These are phyloP conservation scores for Aegilops longissima DNA, from an alignment of 176 grass and related monocot species.

Conservation along the genomic window DNA sequence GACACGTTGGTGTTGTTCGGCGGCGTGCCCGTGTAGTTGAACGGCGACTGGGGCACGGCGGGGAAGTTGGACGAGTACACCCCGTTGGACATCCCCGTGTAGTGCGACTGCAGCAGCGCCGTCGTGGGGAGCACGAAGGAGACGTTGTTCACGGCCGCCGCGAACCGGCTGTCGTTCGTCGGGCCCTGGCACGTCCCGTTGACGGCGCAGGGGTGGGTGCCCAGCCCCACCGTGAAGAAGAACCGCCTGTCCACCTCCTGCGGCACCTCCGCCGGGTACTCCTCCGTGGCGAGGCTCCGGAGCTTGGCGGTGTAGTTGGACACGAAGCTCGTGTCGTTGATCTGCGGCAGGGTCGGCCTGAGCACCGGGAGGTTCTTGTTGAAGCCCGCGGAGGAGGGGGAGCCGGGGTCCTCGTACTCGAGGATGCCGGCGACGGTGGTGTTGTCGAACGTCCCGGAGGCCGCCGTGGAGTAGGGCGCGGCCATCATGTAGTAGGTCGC, in stretches of 20 bases:
- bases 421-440: conserved; percentile 66
- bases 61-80: conserved; percentile 66
- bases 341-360: conserved; percentile 35
- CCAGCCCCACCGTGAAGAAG: conserved; percentile 71
- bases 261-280: conserved; percentile 52
- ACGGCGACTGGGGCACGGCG: conserved; percentile 24
- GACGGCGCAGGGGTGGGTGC: conserved; percentile 51
- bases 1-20: conserved; percentile 56
- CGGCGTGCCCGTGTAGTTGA: conserved; percentile 72
- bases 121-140: conserved; percentile 58
- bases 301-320: conserved; percentile 53
- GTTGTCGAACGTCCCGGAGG: conserved; percentile 54
- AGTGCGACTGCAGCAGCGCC: conserved; percentile 72
- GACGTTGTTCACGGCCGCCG: conserved; percentile 58
- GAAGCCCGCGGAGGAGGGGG: conserved; percentile 20
- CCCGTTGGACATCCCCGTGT: conserved; percentile 44
- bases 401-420: conserved; percentile 51
- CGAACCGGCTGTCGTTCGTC: conserved; percentile 51
- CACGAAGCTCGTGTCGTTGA: conserved; percentile 56
- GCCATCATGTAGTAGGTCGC: conserved; percentile 60
- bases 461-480: conserved; percentile 46
- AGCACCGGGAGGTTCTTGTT: conserved; percentile 44
- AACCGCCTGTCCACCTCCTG: conserved; percentile 39
- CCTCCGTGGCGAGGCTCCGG: conserved; percentile 47
- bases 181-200: conserved; percentile 58